phyloP scores from a whole-genome alignment of 2,329 filamentous ascomycete genomes.

The Bipolaris bicolor region DNA sequence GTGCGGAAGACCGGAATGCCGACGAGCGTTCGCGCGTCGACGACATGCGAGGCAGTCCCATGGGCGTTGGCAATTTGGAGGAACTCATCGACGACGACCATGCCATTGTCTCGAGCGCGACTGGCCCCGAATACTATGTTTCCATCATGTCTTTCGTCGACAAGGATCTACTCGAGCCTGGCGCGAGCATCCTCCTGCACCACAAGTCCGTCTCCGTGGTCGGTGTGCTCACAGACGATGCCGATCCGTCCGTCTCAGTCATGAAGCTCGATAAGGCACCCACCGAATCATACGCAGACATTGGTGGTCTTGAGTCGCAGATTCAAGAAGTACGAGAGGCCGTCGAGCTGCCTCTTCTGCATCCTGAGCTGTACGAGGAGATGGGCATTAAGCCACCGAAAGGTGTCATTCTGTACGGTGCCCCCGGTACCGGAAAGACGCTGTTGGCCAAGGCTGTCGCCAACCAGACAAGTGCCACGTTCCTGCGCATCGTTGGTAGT shows the following conservation, averaged over 20 bases:
- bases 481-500: conserved; percentile 94
- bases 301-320: conserved; percentile 91
- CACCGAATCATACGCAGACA: conserved; percentile 97
- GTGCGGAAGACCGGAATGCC: conserved; percentile 84
- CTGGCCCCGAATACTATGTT: conserved; percentile 97
- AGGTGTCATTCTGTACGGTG: conserved; percentile 98
- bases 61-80: conserved; percentile 97
- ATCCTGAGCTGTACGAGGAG: conserved; percentile 97
- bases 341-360: conserved; percentile 90
- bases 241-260: conserved; percentile 92
- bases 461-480: conserved; percentile 98
- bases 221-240: conserved; percentile 93
- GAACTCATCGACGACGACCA: conserved; percentile 99
- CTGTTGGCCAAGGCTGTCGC: conserved; percentile 95
- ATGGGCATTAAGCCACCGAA: conserved; percentile 99
- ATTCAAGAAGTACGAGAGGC: conserved; percentile 98
- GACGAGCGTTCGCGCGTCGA: conserved; percentile 95
- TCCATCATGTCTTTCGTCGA: conserved; percentile 99
- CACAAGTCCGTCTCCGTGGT: conserved; percentile 99
- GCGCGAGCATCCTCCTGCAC: conserved; percentile 91
- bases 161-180: conserved; percentile 96
- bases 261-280: conserved; percentile 99
- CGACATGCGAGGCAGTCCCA: conserved; percentile 97
- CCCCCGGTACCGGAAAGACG: conserved; percentile 95
- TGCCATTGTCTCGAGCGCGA: conserved; percentile 96